Base-by-base conservation (phyloP, 2,329 filamentous ascomycete species). In the Tolypocladium guangdongense region DNA sequence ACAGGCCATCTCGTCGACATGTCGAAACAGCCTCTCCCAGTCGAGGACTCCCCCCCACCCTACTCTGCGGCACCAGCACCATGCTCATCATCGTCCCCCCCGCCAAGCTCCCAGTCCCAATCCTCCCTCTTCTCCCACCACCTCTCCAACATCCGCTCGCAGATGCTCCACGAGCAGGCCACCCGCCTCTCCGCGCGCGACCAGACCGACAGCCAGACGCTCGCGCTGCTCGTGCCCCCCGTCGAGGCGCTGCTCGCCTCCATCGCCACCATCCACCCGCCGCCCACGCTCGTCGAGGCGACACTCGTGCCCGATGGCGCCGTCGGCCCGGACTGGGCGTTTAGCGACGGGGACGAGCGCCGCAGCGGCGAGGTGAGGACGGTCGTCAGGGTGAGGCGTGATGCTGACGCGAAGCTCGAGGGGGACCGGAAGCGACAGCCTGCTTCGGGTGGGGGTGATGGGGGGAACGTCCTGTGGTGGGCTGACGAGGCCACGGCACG, bases 401-500 rank as follows among this genome's bases (percentile, higher is more conserved):
- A 32, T 7, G 43, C n/a, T 32, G 27, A 27, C 27, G 3, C 16
- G 27, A 46, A 46, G 43, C 27, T 32, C 43, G 27, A 20, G 16
- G 27, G 43, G 4, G 43, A 59, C 12, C 20, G 18, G 16, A 64
- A 61, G 24, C 12, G 68, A 8, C 30, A 4, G 30, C 30, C 30
- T 27, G 27, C 27, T 27, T 3, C 27, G 3, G 27, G 27, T 6
- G 27, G 27, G n/a, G n/a, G n/a, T n/a, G n/a, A n/a, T n/a, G n/a
- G n/a, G n/a, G n/a, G n/a, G n/a, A n/a, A 52, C 8, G 45, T 57
- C 3, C 67, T 72, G 54, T 80, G 76, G 75, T 80, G 74, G 71
- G 58, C 57, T 1, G 74, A 80, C 48, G 74, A 74, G 53, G 63
- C 60, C 2, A 70, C 76, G 69, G 76, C 77, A 0, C 57, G 55